Percentiles rank a stretch among this genome's conserved stretches.
Conservation (phyloP, 768 basidiomycete species). For the Paxillus rubicundulus region DNA sequence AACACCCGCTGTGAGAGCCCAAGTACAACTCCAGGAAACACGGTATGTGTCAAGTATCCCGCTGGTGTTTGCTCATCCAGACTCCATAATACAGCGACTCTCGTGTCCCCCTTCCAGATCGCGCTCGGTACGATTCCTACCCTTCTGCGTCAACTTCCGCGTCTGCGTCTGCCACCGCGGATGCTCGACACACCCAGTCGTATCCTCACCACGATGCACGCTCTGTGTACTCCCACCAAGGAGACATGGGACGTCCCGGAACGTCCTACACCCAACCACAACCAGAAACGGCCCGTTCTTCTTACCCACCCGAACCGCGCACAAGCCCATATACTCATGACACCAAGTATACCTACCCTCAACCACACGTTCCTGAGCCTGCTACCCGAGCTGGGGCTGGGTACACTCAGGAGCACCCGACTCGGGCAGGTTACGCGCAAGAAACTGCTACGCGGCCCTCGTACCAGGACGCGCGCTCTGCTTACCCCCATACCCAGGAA, state of each 20-base stretch:
- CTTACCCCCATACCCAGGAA: constrained; percentile 18
- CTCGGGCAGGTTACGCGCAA: constrained; percentile 12
- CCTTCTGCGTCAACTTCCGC: constrained; percentile 11
- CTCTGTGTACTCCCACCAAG: constrained; percentile 17
- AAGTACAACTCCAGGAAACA: constrained; percentile 19
- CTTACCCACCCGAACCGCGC: constrained; percentile 18
- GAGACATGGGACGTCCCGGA: constrained; percentile 17
- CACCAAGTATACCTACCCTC: constrained; percentile 22
- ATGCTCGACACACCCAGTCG: constrained; percentile 20
- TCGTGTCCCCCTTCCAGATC: constrained; percentile 21
- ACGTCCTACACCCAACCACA: constrained; percentile 18
- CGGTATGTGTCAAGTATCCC: constrained; percentile 18
- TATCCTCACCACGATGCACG: constrained; percentile 23
- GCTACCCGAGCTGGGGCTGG: constrained; percentile 11
- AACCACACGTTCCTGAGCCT: constrained; percentile 16
- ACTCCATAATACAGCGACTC: constrained; percentile 20
- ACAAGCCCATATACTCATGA: constrained; percentile 23
- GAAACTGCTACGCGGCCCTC: constrained; percentile 16
- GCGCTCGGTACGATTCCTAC: constrained; percentile 20
- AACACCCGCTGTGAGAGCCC: constrained; percentile 16
- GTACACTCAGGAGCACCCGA: constrained; percentile 16
- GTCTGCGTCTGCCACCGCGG: constrained; percentile 14
- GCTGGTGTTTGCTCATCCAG: constrained; percentile 1
- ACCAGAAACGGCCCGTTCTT: constrained; percentile 14
- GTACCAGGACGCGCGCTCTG: constrained; percentile 19